Evolutionary conservation across 2,329 filamentous ascomycete genomes (phyloP).

Genomic region (Eutypella sp.): DNA sequence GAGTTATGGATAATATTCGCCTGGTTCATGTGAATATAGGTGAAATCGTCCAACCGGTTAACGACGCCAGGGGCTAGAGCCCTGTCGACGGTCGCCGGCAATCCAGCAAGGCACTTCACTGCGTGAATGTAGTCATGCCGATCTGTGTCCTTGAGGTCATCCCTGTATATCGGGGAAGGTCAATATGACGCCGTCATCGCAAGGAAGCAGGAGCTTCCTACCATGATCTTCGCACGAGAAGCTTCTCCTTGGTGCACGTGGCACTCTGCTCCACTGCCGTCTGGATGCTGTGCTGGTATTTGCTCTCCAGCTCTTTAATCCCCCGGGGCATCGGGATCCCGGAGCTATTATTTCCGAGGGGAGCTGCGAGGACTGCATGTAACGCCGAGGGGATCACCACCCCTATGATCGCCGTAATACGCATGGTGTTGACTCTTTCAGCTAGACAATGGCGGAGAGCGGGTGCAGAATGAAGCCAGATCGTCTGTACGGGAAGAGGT

Average conservation of each 20-base stretch:
- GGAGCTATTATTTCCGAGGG: not conserved
- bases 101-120: conserved; percentile 14
- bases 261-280: not conserved
- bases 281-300: not conserved
- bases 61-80: conserved; percentile 9
- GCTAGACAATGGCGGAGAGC: no score
- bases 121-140: conserved; percentile 15
- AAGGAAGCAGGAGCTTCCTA: conserved; percentile 3
- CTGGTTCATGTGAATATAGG: conserved; percentile 18
- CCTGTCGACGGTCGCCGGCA: conserved; percentile 10
- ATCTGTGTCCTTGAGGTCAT: conserved; percentile 9
- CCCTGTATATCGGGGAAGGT: conserved; percentile 7
- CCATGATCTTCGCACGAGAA: conserved; percentile 14
- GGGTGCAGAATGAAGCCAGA: not conserved
- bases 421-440: not conserved
- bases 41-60: conserved; percentile 18
- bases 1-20: conserved; percentile 18
- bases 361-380: not conserved
- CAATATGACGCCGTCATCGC: not conserved
- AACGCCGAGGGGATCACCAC: not conserved
- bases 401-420: not conserved
- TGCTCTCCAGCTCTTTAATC: not conserved
- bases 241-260: conserved; percentile 10
- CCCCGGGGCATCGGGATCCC: not conserved
- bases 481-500: not conserved